Evolutionary conservation across 441 rosid species (phyloP).

Genomic region (Pelargonium fulgidum): DNA sequence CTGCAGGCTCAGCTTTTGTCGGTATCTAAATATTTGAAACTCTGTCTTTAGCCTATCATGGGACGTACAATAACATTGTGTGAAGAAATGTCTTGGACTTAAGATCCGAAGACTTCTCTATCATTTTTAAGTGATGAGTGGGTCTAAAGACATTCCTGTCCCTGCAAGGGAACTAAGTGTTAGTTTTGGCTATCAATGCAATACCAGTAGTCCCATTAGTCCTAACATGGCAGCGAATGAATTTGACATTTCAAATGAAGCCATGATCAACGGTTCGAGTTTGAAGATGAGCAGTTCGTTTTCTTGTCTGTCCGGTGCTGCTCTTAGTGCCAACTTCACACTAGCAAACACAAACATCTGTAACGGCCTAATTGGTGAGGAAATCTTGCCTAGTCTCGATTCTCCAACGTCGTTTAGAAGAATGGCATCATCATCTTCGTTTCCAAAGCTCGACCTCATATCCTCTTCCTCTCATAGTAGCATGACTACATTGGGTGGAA

Average conservation of each 20-base stretch:
- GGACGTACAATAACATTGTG: background rate
- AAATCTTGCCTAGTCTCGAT: slow-evolving; percentile 78
- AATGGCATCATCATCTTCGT: slow-evolving; percentile 64
- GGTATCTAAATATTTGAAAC: slow-evolving; percentile 4
- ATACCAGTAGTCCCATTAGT: slow-evolving; percentile 25
- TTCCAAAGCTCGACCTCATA: slow-evolving; percentile 68
- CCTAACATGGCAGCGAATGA: slow-evolving; percentile 25
- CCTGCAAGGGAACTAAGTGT: slow-evolving; percentile 66
- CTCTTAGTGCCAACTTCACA: slow-evolving; percentile 86
- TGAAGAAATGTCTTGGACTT: slow-evolving; percentile 1
- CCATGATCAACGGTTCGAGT: slow-evolving; percentile 27
- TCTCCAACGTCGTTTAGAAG: slow-evolving; percentile 78
- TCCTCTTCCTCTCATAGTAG: slow-evolving; percentile 79
- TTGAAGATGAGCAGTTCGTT: slow-evolving; percentile 46
- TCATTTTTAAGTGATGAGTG: background rate
- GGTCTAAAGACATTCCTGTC: background rate
- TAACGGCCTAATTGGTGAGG: slow-evolving; percentile 76
- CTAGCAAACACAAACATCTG: slow-evolving; percentile 88
- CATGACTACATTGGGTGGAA: slow-evolving; percentile 67
- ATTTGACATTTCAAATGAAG: slow-evolving; percentile 23
- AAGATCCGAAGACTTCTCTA: background rate
- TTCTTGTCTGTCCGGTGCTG: slow-evolving; percentile 91
- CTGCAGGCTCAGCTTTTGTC: slow-evolving; percentile 5
- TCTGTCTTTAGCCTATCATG: slow-evolving; percentile 1
- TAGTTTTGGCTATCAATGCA: slow-evolving; percentile 87